Evolutionary conservation across 768 basidiomycete genomes (phyloP), one percentile per base, ranked within the genome.

Genomic region (Trametes villosa): DNA sequence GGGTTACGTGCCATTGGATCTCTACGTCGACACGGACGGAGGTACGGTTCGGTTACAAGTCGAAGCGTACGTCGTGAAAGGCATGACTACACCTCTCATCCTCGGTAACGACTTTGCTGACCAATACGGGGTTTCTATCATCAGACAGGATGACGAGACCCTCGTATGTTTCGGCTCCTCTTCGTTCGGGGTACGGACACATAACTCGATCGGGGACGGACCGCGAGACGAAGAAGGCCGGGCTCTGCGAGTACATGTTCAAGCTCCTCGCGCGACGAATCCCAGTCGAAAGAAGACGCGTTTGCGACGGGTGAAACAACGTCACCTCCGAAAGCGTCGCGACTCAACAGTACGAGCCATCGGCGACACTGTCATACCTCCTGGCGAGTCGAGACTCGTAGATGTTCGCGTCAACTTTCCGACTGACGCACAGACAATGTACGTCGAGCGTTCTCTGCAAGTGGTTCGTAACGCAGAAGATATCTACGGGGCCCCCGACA

Each of bases 101-200:
- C 46, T 70, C 3, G 69, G 66, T 22, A 65, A 70, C 44, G 68
- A 70, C 40, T 70, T 67, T 44, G 60, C 73, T 4, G 74, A 74
- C 60, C 70, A 74, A 34, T 77, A 76, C 40, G 66, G 63, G 2
- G 49, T 77, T 4, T 74, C 76, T 0, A 41, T 76, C 1, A 42
- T 71, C 2, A n/a, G 70, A 38, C 13, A 65, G 15, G 59, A 63
- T 13, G 41, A 42, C 3, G 42, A 58, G 0, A 52, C 66, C 4
- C 45, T 26, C 24, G 18, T 73, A 2, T 6, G 15, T 0, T 71
- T 72, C 40, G 69, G 66, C 22, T 48, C 57, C 11, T 44, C 65
- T 2, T 60, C 63, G 20, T 41, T 53, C 40, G n/a, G 8, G 15
- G n/a, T 41, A 17, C 15, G 15, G 15, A 6, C 40, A 6, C 40